Evolutionary conservation across 2,329 filamentous ascomycete species (phyloP).

Genomic region (Stemphylium beticola): DNA sequence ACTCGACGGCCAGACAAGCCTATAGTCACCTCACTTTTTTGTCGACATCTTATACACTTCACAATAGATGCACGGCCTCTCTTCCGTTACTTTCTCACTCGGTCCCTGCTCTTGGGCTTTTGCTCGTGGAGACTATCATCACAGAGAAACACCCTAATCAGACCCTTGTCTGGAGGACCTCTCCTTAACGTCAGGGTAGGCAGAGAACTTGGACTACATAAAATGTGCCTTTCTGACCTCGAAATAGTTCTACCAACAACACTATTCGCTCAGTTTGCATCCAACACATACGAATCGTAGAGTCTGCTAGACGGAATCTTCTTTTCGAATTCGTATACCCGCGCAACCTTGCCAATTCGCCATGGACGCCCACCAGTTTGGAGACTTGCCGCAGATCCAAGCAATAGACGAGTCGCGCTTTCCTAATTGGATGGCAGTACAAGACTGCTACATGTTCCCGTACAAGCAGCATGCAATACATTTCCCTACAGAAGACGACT

Average conservation of each 20-base stretch:
- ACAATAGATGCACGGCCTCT: slow-evolving; percentile 35
- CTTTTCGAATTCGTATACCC: neutral
- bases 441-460: slow-evolving; percentile 15
- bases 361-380: slow-evolving; percentile 34
- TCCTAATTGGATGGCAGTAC: slow-evolving; percentile 15
- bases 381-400: slow-evolving; percentile 41
- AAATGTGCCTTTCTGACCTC: neutral
- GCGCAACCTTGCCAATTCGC: slow-evolving; percentile 3
- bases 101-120: slow-evolving; percentile 15
- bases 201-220: neutral
- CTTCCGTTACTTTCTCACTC: slow-evolving; percentile 20
- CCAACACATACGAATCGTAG: neutral
- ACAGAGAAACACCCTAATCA: slow-evolving; percentile 1
- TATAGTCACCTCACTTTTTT: slow-evolving; percentile 26
- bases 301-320: neutral
- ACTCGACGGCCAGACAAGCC: slow-evolving; percentile 39
- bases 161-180: neutral
- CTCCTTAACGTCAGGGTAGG: slow-evolving; percentile 2
- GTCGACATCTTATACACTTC: slow-evolving; percentile 19
- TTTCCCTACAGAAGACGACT: slow-evolving; percentile 24
- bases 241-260: neutral
- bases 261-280: neutral
- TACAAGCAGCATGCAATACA: slow-evolving; percentile 23
- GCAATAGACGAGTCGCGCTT: slow-evolving; percentile 29
- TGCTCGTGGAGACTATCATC: slow-evolving; percentile 5